Evolutionary conservation across 345 rosid genomes (phyloP), one percentile per base, ranked within the genome.

Genomic region (Salix brachista): DNA sequence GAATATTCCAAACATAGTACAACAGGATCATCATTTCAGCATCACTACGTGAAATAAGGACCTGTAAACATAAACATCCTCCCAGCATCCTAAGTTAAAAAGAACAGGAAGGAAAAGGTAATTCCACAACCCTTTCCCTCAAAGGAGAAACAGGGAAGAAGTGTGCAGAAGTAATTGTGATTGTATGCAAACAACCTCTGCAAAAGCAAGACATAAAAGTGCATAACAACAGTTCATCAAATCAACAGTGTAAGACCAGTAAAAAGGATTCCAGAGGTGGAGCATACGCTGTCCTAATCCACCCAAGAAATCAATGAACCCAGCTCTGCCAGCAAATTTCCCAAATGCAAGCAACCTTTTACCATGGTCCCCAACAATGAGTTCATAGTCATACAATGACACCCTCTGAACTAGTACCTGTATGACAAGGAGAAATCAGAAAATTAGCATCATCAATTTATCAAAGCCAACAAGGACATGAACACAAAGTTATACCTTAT

Each of bases 251-350:
- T 44, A 44, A 44, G 48, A 44, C 28, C 66, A 67, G 37, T 19
- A 17, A 44, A 65, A 66, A 58, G 28, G 58, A 34, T 41, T 65
- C 4, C 14, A 62, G n/a, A 28, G 41, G 52, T 34, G 76, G 70
- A 79, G 71, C 90, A 66, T 90, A 95, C 97, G 76, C 83, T 86
- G 90, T 85, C 99, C 99, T 28, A 95, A 77, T 52, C 96, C 97
- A 14, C 75, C 84, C 77, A 95, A 87, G 82, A 91, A 91, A 77
- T 95, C 99, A 74, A 95, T 80, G 11, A 91, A 84, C 60, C 97
- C 97, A 30, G 99, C 99, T 92, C 93, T 89, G 65, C 99, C 97
- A 77, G 97, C 99, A 82, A 76, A 95, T 84, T 79, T 90, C 67
- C 97, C 99, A 80, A 95, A 95, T 11, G 99, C 97, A 69, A 95